phyloP scores from a whole-genome alignment of 78 protist genomes.

The Dictyostelium firmibasis region DNA sequence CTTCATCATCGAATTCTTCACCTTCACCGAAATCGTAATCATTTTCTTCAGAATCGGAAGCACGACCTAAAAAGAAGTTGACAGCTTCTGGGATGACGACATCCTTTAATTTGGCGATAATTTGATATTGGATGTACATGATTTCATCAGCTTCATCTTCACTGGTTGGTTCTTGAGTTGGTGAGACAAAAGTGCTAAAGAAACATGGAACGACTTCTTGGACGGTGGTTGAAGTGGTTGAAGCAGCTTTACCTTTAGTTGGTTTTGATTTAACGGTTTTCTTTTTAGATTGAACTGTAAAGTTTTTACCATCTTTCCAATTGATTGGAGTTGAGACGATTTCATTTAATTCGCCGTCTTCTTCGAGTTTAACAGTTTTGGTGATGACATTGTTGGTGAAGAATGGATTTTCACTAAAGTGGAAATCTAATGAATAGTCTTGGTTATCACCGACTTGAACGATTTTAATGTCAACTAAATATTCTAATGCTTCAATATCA shows the following conservation, averaged over 20 bases:
- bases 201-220: conserved; percentile 44
- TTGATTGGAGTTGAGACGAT: conserved; percentile 53
- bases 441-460: neutral
- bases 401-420: conserved; percentile 63
- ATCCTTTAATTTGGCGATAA: conserved; percentile 10
- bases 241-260: conserved; percentile 2
- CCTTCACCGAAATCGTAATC: conserved; percentile 1
- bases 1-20: conserved; percentile 41
- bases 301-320: conserved; percentile 82
- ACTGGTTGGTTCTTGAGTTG: neutral
- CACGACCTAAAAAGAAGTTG: conserved; percentile 60
- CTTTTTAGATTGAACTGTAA: conserved; percentile 21
- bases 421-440: conserved; percentile 1
- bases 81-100: conserved; percentile 66
- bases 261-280: conserved; percentile 55
- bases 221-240: neutral
- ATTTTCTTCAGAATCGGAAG: conserved; percentile 6
- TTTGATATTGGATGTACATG: conserved; percentile 33
- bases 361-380: conserved; percentile 1
- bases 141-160: conserved; percentile 6
- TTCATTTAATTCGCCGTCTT: neutral
- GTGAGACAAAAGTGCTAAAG: conserved; percentile 2
- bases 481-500: conserved; percentile 6
- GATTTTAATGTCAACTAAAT: conserved; percentile 23
- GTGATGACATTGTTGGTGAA: conserved; percentile 57